Percentiles rank a stretch among this genome's conserved stretches.
phyloP scores from a whole-genome alignment of 306 rosid genomes.

The Medicago arabica region DNA sequence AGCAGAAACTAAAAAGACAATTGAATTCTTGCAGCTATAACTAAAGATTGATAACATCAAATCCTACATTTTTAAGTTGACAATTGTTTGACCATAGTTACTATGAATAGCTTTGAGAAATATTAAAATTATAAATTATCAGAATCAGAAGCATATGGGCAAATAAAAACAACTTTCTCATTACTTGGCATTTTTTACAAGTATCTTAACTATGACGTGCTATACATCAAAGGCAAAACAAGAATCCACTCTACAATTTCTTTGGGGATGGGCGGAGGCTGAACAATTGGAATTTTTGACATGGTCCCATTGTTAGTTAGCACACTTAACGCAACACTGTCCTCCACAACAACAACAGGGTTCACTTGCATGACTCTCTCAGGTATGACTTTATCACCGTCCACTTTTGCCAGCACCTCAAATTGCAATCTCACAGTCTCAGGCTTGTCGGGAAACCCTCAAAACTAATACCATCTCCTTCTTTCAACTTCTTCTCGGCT shows the following conservation, averaged over 20 bases:
- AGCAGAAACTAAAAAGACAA: too few relatives aligned
- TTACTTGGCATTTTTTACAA: slow-evolving; percentile 34
- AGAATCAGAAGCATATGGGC: slow-evolving; percentile 3
- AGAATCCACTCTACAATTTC: slow-evolving; percentile 41
- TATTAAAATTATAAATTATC: background rate
- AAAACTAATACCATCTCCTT: slow-evolving; percentile 65
- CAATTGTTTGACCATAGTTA: slow-evolving; percentile 5
- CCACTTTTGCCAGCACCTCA: slow-evolving; percentile 88
- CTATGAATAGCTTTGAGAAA: background rate
- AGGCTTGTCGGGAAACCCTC: slow-evolving; percentile 74
- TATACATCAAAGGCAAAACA: slow-evolving; percentile 6
- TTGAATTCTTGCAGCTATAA: too few relatives aligned
- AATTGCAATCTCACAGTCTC: slow-evolving; percentile 72
- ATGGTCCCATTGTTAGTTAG: slow-evolving; percentile 56
- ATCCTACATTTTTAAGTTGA: background rate
- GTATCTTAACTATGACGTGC: slow-evolving; percentile 24
- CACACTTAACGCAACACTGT: slow-evolving; percentile 49
- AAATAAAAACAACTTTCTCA: slow-evolving; percentile 37
- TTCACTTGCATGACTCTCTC: slow-evolving; percentile 70
- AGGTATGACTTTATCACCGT: slow-evolving; percentile 77
- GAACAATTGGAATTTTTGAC: slow-evolving; percentile 56
- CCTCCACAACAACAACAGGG: slow-evolving; percentile 61
- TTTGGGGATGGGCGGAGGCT: slow-evolving; percentile 64
- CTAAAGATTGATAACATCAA: background rate
- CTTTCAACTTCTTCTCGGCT: slow-evolving; percentile 80